Percentiles rank a stretch among this genome's conserved stretches.
These are phyloP conservation scores for Chara braunii DNA, from an alignment of 139 green algal species.

Conservation along the genomic window DNA sequence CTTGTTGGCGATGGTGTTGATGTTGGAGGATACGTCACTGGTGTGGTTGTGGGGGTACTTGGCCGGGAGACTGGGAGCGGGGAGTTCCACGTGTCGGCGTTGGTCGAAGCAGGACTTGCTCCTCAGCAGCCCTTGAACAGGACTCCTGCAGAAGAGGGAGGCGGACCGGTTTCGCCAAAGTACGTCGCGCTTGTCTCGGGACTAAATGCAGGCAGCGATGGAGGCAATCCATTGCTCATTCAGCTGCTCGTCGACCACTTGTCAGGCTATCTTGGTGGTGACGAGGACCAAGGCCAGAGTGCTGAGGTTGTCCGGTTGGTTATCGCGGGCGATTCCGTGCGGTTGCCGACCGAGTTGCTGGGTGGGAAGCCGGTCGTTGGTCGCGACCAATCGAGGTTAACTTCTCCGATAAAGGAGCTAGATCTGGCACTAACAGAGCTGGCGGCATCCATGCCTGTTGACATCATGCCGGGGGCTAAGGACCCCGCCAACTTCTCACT, in stretches of 20 bases:
- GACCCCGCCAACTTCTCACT: conserved; percentile 86
- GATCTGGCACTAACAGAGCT: conserved; percentile 43
- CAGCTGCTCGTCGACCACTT: conserved; percentile 76
- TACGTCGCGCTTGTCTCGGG: conserved; percentile 78
- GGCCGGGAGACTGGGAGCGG: conserved; percentile 46
- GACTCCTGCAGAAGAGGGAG: background rate
- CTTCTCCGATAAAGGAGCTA: conserved; percentile 18
- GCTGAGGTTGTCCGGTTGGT: conserved; percentile 59
- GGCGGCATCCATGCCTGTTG: conserved; percentile 63
- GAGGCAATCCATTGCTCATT: conserved; percentile 42
- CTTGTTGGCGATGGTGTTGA: conserved; percentile 50
- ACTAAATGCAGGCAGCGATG: conserved; percentile 60
- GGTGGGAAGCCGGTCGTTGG: conserved; percentile 11
- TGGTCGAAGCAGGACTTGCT: conserved; percentile 24
- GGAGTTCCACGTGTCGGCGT: conserved; percentile 32
- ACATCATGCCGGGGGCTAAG: conserved; percentile 85
- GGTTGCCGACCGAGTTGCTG: background rate
- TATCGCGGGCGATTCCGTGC: conserved; percentile 53
- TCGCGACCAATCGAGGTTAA: background rate
- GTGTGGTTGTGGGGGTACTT: conserved; percentile 68
- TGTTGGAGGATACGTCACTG: conserved; percentile 61
- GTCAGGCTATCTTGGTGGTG: conserved; percentile 64
- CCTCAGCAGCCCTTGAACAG: background rate
- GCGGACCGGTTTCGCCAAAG: too few relatives aligned
- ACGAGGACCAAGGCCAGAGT: background rate